phyloP scores from a whole-genome alignment of 108 stramenopile genomes.

The Cylindrotheca closterium region DNA sequence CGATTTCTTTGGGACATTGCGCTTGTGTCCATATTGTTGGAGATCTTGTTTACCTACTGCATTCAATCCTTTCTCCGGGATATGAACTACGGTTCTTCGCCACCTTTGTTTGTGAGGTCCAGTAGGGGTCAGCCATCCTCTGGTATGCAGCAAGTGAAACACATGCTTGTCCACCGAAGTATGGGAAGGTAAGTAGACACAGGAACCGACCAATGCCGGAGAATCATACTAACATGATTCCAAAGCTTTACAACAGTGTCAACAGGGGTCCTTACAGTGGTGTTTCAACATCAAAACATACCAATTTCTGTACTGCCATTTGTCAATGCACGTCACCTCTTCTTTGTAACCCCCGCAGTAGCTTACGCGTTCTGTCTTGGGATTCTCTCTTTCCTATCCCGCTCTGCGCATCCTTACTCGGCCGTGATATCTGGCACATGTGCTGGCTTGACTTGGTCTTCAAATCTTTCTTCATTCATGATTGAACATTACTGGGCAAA shows the following conservation, averaged over 20 bases:
- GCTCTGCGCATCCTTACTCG: slow-evolving; percentile 34
- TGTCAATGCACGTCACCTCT: neutral
- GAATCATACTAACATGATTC: too few species aligned
- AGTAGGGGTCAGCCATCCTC: neutral
- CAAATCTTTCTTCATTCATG: slow-evolving; percentile 47
- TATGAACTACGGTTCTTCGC: slow-evolving; percentile 7
- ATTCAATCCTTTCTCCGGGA: slow-evolving; percentile 15
- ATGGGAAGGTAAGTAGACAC: too few species aligned
- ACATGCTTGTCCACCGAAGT: slow-evolving; percentile 9
- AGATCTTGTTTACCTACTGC: slow-evolving; percentile 13
- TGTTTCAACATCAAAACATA: too few species aligned
- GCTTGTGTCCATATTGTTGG: slow-evolving; percentile 12
- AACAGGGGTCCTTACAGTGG: neutral
- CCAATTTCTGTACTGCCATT: neutral
- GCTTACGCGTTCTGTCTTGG: slow-evolving; percentile 14
- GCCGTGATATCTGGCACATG: slow-evolving; percentile 34
- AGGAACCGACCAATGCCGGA: too few species aligned
- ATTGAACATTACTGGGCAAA: slow-evolving; percentile 46
- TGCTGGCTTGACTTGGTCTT: slow-evolving; percentile 45
- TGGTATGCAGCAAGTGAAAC: neutral
- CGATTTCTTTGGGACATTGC: neutral
- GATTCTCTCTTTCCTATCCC: slow-evolving; percentile 28
- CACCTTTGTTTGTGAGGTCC: neutral
- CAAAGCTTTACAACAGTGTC: neutral
- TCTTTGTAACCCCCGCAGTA: slow-evolving; percentile 5